A percentile compares a stretch with the other conserved stretches of the same genome.
These are phyloP conservation scores for Leccinum rimulosum DNA, from an alignment of 768 basidiomycete species.

Conservation along the genomic window DNA sequence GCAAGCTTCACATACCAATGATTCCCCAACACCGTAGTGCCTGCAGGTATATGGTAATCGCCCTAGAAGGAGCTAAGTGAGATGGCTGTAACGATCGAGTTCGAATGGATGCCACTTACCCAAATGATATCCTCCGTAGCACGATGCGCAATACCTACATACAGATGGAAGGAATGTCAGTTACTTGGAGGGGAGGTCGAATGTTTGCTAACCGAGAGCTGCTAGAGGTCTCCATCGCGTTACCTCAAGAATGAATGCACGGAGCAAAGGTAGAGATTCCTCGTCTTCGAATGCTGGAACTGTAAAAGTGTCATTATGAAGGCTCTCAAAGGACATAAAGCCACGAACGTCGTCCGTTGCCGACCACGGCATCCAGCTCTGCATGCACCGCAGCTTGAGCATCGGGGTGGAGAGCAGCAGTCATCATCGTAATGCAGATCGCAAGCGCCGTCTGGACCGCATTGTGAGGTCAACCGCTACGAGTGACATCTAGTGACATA, in stretches of 20 bases:
- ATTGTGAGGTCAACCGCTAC: background rate
- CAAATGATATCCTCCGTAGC: slow-evolving; percentile 18
- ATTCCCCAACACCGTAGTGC: slow-evolving; percentile 17
- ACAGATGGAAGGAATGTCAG: background rate
- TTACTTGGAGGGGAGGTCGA: no score
- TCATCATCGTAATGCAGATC: slow-evolving; percentile 46
- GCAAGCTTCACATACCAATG: slow-evolving; percentile 12
- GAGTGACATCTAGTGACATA: slow-evolving; percentile 7
- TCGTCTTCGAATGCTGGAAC: slow-evolving; percentile 37
- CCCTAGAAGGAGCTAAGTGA: slow-evolving; percentile 5
- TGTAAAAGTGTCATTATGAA: slow-evolving; percentile 5
- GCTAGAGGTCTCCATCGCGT: slow-evolving; percentile 34
- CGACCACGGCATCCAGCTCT: slow-evolving; percentile 50
- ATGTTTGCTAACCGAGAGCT: slow-evolving; percentile 16
- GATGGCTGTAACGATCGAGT: background rate
- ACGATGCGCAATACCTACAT: slow-evolving; percentile 11
- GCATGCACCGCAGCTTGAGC: slow-evolving; percentile 48
- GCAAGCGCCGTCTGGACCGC: slow-evolving; percentile 41
- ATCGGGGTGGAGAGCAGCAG: slow-evolving; percentile 48
- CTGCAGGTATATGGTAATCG: slow-evolving; percentile 20
- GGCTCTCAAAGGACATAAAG: background rate
- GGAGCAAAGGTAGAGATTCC: slow-evolving; percentile 27
- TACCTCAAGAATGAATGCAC: slow-evolving; percentile 35
- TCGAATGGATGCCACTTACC: slow-evolving; percentile 5
- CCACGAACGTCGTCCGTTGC: slow-evolving; percentile 24